Conservation (phyloP, 208 protist species). For the Acanthamoeba quina region DNA sequence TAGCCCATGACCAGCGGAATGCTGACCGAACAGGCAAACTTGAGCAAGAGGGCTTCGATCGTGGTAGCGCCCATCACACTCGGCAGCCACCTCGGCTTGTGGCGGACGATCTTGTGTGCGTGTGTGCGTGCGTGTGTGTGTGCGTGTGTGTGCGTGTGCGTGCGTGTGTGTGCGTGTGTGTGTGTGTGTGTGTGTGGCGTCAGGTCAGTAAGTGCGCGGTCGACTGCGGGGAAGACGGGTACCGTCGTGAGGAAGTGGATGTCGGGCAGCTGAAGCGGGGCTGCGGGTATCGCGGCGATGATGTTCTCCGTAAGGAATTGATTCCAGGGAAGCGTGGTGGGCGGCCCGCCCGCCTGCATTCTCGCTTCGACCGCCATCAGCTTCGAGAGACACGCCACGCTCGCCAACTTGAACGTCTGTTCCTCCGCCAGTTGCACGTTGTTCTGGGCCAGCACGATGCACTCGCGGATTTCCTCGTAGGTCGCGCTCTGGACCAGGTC, state of each 20-base stretch:
- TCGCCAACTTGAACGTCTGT: background rate
- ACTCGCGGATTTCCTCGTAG: background rate
- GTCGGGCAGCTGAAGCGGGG: background rate
- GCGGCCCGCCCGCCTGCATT: background rate
- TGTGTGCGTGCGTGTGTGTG: background rate
- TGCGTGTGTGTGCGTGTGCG: background rate
- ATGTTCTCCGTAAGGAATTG: constrained; percentile 12
- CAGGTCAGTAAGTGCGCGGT: too few species aligned
- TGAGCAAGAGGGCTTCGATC: background rate
- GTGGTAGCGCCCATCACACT: background rate
- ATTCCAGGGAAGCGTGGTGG: background rate
- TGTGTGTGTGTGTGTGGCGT: too few species aligned
- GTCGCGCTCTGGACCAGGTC: background rate
- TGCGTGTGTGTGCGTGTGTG: background rate
- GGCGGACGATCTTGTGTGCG: background rate
- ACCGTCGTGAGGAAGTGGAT: background rate
- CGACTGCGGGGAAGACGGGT: background rate
- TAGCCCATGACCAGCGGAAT: background rate
- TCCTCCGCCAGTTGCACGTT: background rate
- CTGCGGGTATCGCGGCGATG: background rate
- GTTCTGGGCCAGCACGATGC: background rate
- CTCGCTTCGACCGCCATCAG: background rate
- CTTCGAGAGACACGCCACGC: background rate
- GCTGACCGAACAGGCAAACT: background rate
- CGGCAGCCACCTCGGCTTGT: background rate